Percentiles rank a stretch among this genome's conserved stretches.
These are phyloP conservation scores for Microstroma glucosiphilum DNA, from an alignment of 1,284 basidiomycete species.

Conservation along the genomic window DNA sequence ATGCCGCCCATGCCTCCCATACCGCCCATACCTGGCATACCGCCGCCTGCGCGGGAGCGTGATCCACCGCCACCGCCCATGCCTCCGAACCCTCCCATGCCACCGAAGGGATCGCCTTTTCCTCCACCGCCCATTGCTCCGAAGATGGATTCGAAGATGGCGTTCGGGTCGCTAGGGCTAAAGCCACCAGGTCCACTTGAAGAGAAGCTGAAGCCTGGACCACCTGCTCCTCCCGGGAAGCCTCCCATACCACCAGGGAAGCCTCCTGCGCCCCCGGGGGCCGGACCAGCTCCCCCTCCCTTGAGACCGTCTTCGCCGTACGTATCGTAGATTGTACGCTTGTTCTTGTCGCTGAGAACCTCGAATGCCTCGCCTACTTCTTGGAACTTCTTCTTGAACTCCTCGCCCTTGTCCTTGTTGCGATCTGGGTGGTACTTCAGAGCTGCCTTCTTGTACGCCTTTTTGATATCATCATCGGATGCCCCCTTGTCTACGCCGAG, in stretches of 20 bases:
- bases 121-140: conserved; percentile 15
- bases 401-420: conserved; percentile 68
- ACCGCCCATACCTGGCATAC: conserved; percentile 39
- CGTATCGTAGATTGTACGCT: conserved; percentile 86
- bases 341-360: conserved; percentile 87
- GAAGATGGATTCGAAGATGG: conserved; percentile 58
- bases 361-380: conserved; percentile 96
- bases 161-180: conserved; percentile 67
- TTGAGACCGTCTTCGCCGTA: conserved; percentile 95
- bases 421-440: conserved; percentile 89
- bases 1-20: conserved; percentile 36
- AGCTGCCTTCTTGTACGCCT: conserved; percentile 54
- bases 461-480: conserved; percentile 47
- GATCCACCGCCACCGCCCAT: conserved; percentile 21
- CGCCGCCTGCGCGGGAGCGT: conserved; percentile 19
- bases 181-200: conserved; percentile 37
- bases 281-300: conserved; percentile 49
- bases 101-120: conserved; percentile 1
- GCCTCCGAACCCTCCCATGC: background rate
- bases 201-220: conserved; percentile 33
- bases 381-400: conserved; percentile 82
- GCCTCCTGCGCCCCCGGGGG: conserved; percentile 40
- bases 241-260: conserved; percentile 22
- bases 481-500: conserved; percentile 45
- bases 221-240: conserved; percentile 30